Percentiles rank a stretch among this genome's conserved stretches.
These are phyloP conservation scores for Vigna unguiculata DNA, from an alignment of 306 rosid species.

Conservation along the genomic window DNA sequence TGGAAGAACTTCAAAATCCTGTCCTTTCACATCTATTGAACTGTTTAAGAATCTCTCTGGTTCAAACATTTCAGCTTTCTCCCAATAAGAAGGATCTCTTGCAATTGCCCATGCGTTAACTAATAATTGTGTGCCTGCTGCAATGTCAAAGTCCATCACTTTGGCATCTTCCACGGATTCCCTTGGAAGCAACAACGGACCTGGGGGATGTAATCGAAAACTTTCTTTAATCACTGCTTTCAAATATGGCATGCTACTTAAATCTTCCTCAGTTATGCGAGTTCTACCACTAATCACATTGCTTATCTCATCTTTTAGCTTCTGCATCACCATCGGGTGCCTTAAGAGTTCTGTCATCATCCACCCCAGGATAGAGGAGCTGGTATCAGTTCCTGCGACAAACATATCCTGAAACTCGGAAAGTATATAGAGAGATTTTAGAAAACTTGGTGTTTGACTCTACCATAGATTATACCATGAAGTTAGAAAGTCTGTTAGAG, in stretches of 20 bases:
- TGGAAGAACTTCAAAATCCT: constrained; percentile 32
- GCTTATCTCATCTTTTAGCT: background rate
- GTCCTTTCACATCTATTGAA: constrained; percentile 32
- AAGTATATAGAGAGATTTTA: no score
- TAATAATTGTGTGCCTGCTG: background rate
- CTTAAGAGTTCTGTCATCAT: constrained; percentile 1
- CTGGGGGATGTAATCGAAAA: background rate
- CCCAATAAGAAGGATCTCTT: constrained; percentile 11
- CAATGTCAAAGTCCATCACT: background rate
- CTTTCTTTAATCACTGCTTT: constrained; percentile 19
- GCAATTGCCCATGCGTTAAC: background rate
- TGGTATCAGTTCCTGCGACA: background rate
- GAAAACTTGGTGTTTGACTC: no score
- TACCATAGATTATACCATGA: no score
- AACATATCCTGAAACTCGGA: background rate
- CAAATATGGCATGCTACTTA: background rate
- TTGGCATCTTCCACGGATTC: background rate
- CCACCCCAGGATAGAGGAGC: background rate
- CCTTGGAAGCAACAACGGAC: background rate
- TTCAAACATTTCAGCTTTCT: background rate
- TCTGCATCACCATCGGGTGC: background rate
- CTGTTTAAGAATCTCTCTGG: constrained; percentile 39
- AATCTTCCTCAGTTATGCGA: background rate
- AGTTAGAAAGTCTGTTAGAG: no score
- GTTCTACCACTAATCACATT: background rate